Evolutionary conservation across 2,329 filamentous ascomycete species (phyloP), one percentile per base, ranked within the genome.

Genomic region (Passalora sequoiae): DNA sequence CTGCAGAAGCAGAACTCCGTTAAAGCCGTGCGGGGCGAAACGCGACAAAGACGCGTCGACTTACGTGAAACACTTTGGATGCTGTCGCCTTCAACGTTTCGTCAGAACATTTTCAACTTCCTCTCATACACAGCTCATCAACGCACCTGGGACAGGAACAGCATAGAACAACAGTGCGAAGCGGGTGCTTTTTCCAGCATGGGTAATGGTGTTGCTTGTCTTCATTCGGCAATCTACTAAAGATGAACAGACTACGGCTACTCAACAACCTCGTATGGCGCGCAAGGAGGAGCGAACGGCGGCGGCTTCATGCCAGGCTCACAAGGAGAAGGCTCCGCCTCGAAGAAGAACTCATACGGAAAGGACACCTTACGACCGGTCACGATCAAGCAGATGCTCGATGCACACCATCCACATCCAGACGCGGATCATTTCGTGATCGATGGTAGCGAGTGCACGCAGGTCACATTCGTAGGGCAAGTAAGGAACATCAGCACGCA

Each of bases 321-420:
- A 20, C 71, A 68, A 67, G 69, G 63, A 66, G 76, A 59, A 44
- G 51, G 50, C 40, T 42, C 44, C 10, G 66, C 66, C 72, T 67
- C 47, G 64, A 71, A 54, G 58, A 67, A 60, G 67, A 67, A 54
- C 65, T 70, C 72, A 47, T 84, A 84, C 64, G 76, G 77, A 56
- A 86, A 94, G 67, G 88, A 96, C 59, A 89, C 88, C 15, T 77
- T 98, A 40, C 85, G 92, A 32, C 89, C 92, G 1, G 86, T 96
- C 35, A 98, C 92, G 8, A 87, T 97, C 69, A 96, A 96, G 68
- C 92, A 98, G 69, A 78, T 96, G 45, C 73, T 89, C 61, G 87
- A 94, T 51, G 86, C 88, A 52, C 76, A 84, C 51, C 83, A 88
- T 67, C 78, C 82, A 28, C 83, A 85, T 63, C 80, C 81, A 2